Conservation (phyloP, 768 basidiomycete genomes). For the Lactifluus subvellereus region DNA sequence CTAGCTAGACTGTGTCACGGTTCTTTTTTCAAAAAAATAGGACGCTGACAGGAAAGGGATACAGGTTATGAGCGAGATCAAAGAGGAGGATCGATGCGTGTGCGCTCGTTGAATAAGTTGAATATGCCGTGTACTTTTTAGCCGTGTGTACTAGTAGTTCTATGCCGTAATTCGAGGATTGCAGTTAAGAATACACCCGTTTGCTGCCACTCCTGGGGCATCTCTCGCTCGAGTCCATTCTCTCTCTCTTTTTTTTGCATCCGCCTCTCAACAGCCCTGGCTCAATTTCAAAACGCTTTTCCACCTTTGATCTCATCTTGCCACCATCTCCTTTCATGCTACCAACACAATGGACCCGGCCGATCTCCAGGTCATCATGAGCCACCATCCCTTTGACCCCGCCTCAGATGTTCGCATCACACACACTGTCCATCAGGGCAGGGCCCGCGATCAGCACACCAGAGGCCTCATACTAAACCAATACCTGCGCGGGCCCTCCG, state of each 20-base stretch:
- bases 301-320: not conserved
- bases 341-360: constrained; percentile 20
- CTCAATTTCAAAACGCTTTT: not conserved
- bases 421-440: constrained; percentile 29
- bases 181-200: too few relatives aligned
- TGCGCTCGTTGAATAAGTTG: constrained; percentile 31
- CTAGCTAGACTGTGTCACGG: too few relatives aligned
- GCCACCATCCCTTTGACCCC: constrained; percentile 21
- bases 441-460: constrained; percentile 34
- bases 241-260: not conserved
- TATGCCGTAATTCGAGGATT: constrained; percentile 8
- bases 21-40: not conserved
- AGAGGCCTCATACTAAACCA: constrained; percentile 67
- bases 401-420: constrained; percentile 22
- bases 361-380: constrained; percentile 24
- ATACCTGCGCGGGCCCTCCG: constrained; percentile 67
- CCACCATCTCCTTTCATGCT: constrained; percentile 2
- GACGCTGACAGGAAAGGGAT: not conserved
- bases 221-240: too few relatives aligned
- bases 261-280: not conserved
- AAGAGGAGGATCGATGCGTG: constrained; percentile 45
- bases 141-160: too few relatives aligned
- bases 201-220: too few relatives aligned
- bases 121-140: too few relatives aligned
- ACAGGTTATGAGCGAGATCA: constrained; percentile 46